phyloP scores from a whole-genome alignment of 306 rosid genomes.

The Prunus armeniaca region DNA sequence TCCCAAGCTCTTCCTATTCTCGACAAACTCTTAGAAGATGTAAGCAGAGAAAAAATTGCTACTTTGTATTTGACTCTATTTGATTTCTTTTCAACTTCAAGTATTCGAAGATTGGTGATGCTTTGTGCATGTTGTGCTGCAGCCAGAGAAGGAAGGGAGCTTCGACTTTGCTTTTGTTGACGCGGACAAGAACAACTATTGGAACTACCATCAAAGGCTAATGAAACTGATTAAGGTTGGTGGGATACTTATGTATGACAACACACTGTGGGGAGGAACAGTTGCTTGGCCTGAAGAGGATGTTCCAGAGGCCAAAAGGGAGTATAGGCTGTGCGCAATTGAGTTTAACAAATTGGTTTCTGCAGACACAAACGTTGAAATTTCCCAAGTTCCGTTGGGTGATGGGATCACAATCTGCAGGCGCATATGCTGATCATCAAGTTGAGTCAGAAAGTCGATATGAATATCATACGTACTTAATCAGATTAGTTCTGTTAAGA shows the following conservation, averaged over 20 bases:
- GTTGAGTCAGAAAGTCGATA: background rate
- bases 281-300: background rate
- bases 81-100: background rate
- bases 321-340: background rate
- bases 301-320: background rate
- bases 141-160: conserved; percentile 40
- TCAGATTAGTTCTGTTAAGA: background rate
- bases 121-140: conserved; percentile 15
- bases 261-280: conserved; percentile 57
- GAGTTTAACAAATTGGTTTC: background rate
- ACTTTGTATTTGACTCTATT: background rate
- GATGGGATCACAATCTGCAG: conserved; percentile 53
- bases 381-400: conserved; percentile 43
- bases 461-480: background rate
- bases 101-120: background rate
- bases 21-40: conserved; percentile 22
- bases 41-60: background rate
- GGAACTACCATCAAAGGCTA: conserved; percentile 52
- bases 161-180: conserved; percentile 61
- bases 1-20: conserved; percentile 50
- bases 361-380: conserved; percentile 19
- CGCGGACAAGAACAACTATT: conserved; percentile 49
- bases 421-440: conserved; percentile 23
- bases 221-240: conserved; percentile 46
- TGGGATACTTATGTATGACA: conserved; percentile 50